These are phyloP conservation scores for Lepidium campestre DNA, from an alignment of 441 rosid genomes.

Conservation along the genomic window DNA sequence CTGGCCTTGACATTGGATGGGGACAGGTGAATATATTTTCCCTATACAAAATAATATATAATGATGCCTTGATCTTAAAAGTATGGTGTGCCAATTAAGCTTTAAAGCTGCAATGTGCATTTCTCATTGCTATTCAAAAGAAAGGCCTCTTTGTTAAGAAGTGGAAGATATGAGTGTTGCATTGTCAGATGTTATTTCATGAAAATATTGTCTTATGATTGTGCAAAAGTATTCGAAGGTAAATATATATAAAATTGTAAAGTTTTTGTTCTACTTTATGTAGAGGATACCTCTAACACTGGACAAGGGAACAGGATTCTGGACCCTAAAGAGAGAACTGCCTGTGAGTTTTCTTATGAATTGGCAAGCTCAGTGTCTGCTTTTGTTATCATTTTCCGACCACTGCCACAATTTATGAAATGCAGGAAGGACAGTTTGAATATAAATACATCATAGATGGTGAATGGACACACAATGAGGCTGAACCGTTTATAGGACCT, in stretches of 20 bases:
- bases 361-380: not conserved
- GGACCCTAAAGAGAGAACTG: slow-evolving; percentile 69
- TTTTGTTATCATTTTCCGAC: not conserved
- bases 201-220: not conserved
- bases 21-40: slow-evolving; percentile 64
- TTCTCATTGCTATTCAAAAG: not conserved
- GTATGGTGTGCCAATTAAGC: not conserved
- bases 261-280: not conserved
- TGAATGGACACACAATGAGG: slow-evolving; percentile 58
- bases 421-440: slow-evolving; percentile 89
- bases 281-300: slow-evolving; percentile 76
- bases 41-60: not conserved
- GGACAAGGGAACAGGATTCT: slow-evolving; percentile 45
- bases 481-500: slow-evolving; percentile 51
- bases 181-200: not conserved
- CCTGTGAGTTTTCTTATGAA: slow-evolving; percentile 40
- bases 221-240: not conserved
- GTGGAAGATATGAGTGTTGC: not conserved
- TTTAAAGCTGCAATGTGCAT: not conserved
- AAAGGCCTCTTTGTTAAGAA: not conserved
- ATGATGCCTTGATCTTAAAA: not conserved
- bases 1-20: slow-evolving; percentile 99
- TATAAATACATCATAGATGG: slow-evolving; percentile 88
- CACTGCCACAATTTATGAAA: not conserved
- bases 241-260: not conserved